phyloP scores from a whole-genome alignment of 2,329 filamentous ascomycete genomes.

The Waltergamsia citrina region DNA sequence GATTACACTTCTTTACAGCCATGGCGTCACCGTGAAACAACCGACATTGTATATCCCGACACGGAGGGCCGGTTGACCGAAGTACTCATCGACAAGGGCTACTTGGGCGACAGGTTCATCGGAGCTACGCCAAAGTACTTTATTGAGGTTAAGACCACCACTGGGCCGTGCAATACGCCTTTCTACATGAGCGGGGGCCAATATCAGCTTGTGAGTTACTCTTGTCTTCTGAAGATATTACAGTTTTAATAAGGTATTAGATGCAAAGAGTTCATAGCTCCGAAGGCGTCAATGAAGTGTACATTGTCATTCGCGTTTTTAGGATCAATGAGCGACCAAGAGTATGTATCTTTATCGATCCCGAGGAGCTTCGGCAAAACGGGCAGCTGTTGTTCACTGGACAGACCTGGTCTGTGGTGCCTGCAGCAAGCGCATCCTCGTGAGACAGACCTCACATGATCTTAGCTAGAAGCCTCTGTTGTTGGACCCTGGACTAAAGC shows the following conservation, averaged over 20 bases:
- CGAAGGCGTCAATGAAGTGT: slow-evolving; percentile 14
- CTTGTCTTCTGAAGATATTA: background rate
- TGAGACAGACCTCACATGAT: too few relatives aligned
- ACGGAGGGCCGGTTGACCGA: slow-evolving; percentile 18
- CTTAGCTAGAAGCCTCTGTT: too few relatives aligned
- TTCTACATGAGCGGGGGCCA: slow-evolving; percentile 39
- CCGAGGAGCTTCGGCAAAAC: slow-evolving; percentile 13
- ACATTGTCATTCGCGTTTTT: slow-evolving; percentile 30
- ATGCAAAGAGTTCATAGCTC: background rate
- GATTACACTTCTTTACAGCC: slow-evolving; percentile 26
- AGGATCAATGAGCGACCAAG: slow-evolving; percentile 18
- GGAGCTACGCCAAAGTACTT: slow-evolving; percentile 25
- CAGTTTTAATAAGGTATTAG: too few relatives aligned
- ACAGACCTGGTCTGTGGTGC: slow-evolving; percentile 10
- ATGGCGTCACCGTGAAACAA: slow-evolving; percentile 31
- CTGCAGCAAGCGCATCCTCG: too few relatives aligned
- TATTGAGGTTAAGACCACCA: slow-evolving; percentile 43
- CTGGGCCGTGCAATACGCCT: slow-evolving; percentile 19
- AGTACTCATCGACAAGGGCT: slow-evolving; percentile 21
- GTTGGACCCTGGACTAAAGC: too few relatives aligned
- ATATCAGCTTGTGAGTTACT: slow-evolving; percentile 24
- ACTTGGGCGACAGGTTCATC: slow-evolving; percentile 15
- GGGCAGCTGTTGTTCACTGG: slow-evolving; percentile 13
- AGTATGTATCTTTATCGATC: slow-evolving; percentile 28
- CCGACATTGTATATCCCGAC: slow-evolving; percentile 37